A percentile compares a stretch with the other conserved stretches of the same genome.
These are phyloP conservation scores for Diplocarpon rosae DNA, from an alignment of 2,329 filamentous ascomycete species.

Conservation along the genomic window DNA sequence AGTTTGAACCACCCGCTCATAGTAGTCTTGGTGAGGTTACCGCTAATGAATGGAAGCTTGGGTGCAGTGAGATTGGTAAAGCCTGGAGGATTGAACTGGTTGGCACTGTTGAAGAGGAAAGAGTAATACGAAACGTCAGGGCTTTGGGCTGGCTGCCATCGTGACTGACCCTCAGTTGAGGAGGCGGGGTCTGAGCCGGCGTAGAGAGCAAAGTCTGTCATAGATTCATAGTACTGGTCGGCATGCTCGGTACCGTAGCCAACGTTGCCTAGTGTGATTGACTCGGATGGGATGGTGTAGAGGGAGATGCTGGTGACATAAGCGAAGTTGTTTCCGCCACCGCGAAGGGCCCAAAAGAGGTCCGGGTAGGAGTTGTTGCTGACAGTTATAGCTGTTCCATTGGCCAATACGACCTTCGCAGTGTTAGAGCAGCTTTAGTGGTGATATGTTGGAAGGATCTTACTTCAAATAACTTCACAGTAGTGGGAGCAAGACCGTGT, in stretches of 20 bases:
- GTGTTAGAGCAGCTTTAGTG: too few species aligned
- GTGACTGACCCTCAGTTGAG: conserved; percentile 1
- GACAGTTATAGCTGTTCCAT: conserved; percentile 19
- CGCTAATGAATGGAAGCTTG: too few species aligned
- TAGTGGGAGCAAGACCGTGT: too few species aligned
- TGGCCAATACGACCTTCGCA: too few species aligned
- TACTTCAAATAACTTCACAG: too few species aligned
- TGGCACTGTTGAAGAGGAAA: too few species aligned
- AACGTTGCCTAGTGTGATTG: background rate
- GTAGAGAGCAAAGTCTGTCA: background rate
- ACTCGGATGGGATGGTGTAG: conserved; percentile 25
- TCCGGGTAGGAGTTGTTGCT: conserved; percentile 26
- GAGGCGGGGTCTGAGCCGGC: background rate
- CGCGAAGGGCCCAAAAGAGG: conserved; percentile 32
- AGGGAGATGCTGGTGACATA: conserved; percentile 32
- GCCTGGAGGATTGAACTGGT: too few species aligned
- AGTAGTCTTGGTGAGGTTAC: too few species aligned
- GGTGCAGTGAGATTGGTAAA: too few species aligned
- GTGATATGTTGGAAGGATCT: too few species aligned
- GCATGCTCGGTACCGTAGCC: background rate
- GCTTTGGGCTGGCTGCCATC: background rate
- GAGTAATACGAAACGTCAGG: background rate
- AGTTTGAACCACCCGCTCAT: too few species aligned
- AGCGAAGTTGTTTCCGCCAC: conserved; percentile 31
- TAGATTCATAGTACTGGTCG: too few species aligned